A percentile compares a stretch with the other conserved stretches of the same genome.
Conservation (phyloP, 768 basidiomycete genomes). For the Xerocomus brunneocitrinus region DNA sequence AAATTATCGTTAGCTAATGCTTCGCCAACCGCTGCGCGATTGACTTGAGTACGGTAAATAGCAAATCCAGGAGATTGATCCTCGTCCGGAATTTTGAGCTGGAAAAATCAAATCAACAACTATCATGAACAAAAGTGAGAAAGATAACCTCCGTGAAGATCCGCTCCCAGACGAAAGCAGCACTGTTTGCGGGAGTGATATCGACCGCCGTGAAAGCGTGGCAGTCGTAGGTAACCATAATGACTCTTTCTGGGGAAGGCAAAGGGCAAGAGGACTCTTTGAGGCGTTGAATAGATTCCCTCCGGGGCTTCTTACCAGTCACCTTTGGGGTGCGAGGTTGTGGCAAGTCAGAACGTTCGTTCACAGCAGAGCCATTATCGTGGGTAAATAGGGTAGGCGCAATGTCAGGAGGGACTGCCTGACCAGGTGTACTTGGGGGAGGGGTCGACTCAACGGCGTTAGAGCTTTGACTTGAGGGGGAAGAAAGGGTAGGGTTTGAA, state of each 20-base stretch:
- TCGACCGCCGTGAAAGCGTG: slow-evolving; percentile 71
- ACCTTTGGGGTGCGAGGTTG: slow-evolving; percentile 34
- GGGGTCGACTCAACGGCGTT: slow-evolving; percentile 62
- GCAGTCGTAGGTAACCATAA: slow-evolving; percentile 75
- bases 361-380: slow-evolving; percentile 31
- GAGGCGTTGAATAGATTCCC: slow-evolving; percentile 27
- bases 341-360: slow-evolving; percentile 28
- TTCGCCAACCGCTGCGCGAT: slow-evolving; percentile 67
- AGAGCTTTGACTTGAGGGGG: slow-evolving; percentile 66
- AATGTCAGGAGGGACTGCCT: slow-evolving; percentile 40
- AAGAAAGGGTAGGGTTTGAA: slow-evolving; percentile 58
- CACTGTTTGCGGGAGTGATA: slow-evolving; percentile 58
- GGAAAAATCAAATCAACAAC: slow-evolving; percentile 4
- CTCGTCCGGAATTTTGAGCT: slow-evolving; percentile 82
- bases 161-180: slow-evolving; percentile 70
- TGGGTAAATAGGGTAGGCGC: slow-evolving; percentile 37
- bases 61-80: slow-evolving; percentile 65
- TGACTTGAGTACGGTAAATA: slow-evolving; percentile 87
- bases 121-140: neutral
- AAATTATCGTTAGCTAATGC: slow-evolving; percentile 69
- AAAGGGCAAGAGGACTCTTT: slow-evolving; percentile 25
- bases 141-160: slow-evolving; percentile 70
- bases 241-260: slow-evolving; percentile 33
- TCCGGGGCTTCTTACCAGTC: slow-evolving; percentile 25
- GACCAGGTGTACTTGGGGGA: slow-evolving; percentile 62